A percentile compares a stretch with the other conserved stretches of the same genome.
phyloP scores from a whole-genome alignment of 306 rosid genomes.

The Ammopiptanthus mongolicus region DNA sequence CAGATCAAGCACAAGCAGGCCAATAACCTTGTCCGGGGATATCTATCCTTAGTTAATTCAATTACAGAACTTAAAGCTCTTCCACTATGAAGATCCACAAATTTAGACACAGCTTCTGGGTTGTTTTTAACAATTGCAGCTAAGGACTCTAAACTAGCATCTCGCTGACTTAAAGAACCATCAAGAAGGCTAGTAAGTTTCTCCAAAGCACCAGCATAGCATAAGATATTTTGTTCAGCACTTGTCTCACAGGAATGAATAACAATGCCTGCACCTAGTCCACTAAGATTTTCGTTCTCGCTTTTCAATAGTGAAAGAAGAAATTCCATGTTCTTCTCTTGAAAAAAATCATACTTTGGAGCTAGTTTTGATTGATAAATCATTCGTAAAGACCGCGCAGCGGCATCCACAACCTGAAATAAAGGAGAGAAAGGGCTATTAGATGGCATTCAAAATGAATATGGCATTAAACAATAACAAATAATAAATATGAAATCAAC shows the following conservation, averaged over 20 bases:
- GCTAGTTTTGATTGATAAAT: slow-evolving; percentile 87
- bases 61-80: slow-evolving; percentile 59
- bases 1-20: slow-evolving; percentile 80
- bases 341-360: slow-evolving; percentile 75
- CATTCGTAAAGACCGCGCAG: slow-evolving; percentile 88
- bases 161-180: slow-evolving; percentile 81
- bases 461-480: neutral
- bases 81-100: slow-evolving; percentile 54
- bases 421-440: neutral
- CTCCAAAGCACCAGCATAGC: slow-evolving; percentile 58
- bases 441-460: slow-evolving; percentile 6
- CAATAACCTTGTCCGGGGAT: slow-evolving; percentile 72
- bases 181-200: slow-evolving; percentile 67
- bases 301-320: slow-evolving; percentile 69
- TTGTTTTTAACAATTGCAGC: slow-evolving; percentile 62
- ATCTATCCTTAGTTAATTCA: slow-evolving; percentile 70
- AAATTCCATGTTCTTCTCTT: slow-evolving; percentile 55
- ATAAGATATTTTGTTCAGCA: slow-evolving; percentile 59
- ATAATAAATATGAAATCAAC: neutral
- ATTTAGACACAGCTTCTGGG: slow-evolving; percentile 60
- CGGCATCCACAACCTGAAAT: slow-evolving; percentile 77
- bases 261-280: slow-evolving; percentile 83
- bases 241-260: slow-evolving; percentile 72
- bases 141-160: slow-evolving; percentile 86
- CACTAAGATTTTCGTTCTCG: slow-evolving; percentile 81